Evolutionary conservation across 176 grass and related monocot genomes (phyloP).

Genomic region (Secale cereale): DNA sequence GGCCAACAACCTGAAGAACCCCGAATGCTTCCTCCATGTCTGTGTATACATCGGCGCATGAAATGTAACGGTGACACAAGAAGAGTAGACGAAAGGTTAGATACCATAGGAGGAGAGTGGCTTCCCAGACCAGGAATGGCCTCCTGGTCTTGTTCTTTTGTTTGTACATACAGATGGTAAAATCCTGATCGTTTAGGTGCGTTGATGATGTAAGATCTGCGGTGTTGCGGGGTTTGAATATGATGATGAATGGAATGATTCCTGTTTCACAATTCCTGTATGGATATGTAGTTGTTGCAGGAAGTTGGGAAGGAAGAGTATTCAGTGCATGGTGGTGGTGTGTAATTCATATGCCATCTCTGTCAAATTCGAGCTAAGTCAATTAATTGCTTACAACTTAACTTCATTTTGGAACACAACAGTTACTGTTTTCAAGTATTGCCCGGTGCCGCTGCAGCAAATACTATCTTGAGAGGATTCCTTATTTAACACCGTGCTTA

Average conservation of each 20-base stretch:
- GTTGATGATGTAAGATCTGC: background rate
- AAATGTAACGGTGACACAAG: background rate
- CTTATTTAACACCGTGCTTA: too few species aligned
- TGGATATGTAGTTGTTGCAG: background rate
- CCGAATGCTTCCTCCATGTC: slow-evolving; percentile 81
- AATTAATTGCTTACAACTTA: too few species aligned
- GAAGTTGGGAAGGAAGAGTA: background rate
- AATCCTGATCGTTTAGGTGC: background rate
- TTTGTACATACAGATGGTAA: background rate
- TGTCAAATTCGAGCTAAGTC: too few species aligned
- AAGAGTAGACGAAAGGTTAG: background rate
- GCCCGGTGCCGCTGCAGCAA: too few species aligned
- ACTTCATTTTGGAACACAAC: too few species aligned
- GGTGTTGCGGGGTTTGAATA: background rate
- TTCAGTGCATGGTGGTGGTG: background rate
- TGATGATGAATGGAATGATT: background rate
- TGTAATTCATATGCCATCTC: background rate
- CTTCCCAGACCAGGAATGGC: background rate
- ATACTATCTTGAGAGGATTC: too few species aligned
- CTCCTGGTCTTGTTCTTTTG: background rate
- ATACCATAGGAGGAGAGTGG: background rate
- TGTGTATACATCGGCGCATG: slow-evolving; percentile 48
- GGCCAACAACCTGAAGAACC: slow-evolving; percentile 79
- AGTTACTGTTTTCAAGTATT: too few species aligned
- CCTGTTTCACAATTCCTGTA: background rate